Conservation (phyloP, 2,329 filamentous ascomycete genomes). For the Cladorrhinum sp. region DNA sequence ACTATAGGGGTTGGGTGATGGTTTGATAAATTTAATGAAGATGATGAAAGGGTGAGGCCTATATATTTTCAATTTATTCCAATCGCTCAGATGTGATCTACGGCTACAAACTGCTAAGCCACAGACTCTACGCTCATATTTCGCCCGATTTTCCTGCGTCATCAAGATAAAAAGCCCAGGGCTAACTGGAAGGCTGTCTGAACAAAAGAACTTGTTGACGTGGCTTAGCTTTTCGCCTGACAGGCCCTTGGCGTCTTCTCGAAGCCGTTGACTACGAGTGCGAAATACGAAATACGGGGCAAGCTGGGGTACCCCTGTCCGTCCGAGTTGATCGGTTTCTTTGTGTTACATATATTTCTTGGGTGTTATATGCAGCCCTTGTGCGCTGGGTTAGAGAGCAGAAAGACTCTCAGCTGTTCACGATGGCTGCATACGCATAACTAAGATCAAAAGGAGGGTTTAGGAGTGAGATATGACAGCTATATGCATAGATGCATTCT, state of each 20-base stretch:
- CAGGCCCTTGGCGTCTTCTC: slow-evolving; percentile 4
- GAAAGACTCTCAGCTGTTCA: slow-evolving; percentile 16
- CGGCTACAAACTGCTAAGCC: too few species aligned
- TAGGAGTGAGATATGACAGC: too few species aligned
- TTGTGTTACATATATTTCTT: neutral
- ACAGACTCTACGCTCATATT: neutral
- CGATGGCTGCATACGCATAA: too few species aligned
- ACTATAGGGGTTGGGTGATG: too few species aligned
- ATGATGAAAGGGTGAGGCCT: neutral
- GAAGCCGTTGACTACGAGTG: slow-evolving; percentile 11
- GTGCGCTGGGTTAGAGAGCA: too few species aligned
- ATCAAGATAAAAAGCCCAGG: neutral
- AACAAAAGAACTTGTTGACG: neutral
- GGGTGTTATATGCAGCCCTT: too few species aligned
- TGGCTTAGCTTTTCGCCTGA: neutral
- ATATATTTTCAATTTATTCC: neutral
- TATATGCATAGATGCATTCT: too few species aligned
- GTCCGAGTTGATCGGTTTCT: slow-evolving; percentile 7
- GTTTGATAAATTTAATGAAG: neutral
- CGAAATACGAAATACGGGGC: slow-evolving; percentile 24
- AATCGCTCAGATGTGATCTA: too few species aligned
- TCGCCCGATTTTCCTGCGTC: too few species aligned
- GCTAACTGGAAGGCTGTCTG: neutral
- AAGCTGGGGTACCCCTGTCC: neutral
- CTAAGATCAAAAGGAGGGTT: too few species aligned